Conservation (phyloP, 768 basidiomycete species). For the Kockovaella imperatae region DNA sequence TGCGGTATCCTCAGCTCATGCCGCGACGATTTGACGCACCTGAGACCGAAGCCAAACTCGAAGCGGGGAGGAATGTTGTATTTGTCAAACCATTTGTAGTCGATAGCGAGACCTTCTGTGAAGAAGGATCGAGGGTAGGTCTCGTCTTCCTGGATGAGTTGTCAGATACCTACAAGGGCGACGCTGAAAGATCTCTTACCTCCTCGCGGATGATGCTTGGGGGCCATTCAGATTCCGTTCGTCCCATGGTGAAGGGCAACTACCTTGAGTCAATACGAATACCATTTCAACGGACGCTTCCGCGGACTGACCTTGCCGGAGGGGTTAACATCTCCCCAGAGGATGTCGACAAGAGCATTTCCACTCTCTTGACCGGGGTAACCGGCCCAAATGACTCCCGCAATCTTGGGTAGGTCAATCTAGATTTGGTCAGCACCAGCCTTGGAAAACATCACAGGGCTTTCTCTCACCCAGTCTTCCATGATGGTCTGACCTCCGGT, state of each 20-base stretch:
- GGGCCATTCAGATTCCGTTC: constrained; percentile 34
- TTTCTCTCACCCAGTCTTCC: constrained; percentile 33
- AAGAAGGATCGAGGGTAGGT: constrained; percentile 33
- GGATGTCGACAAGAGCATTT: constrained; percentile 39
- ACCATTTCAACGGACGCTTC: not conserved
- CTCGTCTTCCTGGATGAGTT: constrained; percentile 1
- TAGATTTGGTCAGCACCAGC: not conserved
- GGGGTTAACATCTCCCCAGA: constrained; percentile 40
- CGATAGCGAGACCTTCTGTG: constrained; percentile 39
- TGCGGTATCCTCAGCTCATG: constrained; percentile 2
- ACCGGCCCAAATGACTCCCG: constrained; percentile 37
- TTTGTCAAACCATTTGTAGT: constrained; percentile 45
- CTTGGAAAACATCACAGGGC: not conserved
- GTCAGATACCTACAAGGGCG: too few species aligned
- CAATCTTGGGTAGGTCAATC: constrained; percentile 44
- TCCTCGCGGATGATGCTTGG: constrained; percentile 31
- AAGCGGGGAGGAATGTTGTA: constrained; percentile 38
- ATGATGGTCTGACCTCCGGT: constrained; percentile 32
- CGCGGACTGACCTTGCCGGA: constrained; percentile 27
- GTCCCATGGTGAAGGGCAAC: constrained; percentile 44
- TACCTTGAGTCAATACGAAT: not conserved
- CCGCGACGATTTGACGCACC: constrained; percentile 10
- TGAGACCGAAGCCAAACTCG: constrained; percentile 45
- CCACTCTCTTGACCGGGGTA: constrained; percentile 42
- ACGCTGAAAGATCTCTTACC: constrained; percentile 11